Base-by-base conservation (phyloP, 2,329 filamentous ascomycete genomes). In the Sclerotinia borealis region DNA sequence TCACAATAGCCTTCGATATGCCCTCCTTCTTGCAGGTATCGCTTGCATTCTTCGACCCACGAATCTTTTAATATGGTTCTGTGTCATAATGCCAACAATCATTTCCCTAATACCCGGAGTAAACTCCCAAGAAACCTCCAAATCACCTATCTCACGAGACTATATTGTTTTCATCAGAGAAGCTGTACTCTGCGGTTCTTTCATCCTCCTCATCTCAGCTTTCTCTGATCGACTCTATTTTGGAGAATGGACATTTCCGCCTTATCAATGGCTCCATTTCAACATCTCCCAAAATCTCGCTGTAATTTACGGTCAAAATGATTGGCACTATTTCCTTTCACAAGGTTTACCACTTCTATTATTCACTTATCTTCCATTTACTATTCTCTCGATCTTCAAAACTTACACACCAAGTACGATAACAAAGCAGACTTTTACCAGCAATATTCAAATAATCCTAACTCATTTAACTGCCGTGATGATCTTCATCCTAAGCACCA, bases 241-340 rank as follows among this genome's bases (percentile, higher is more conserved):
- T 74, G 86, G 86, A 59, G 78, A 85, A 66, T 96, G 92, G 91
- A 91, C 92, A 0, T 91, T 99, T 63, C 95, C 95, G 5, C 90
- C 93, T 0, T 84, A 93, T 67, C 88, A 89, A 63, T 98, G 92
- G 78, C 82, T 98, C 64, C 85, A 93, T 73, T 93, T 97, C 80
- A 99, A 99, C 77, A 82, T 99, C 62, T 85, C 88, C 25, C 89
- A 96, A 75, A 90, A 90, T 9, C 82, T 99, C 7, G 92, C 95
- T 31, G 85, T 93, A 54, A 98, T 98, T 76, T 99, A 99, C 74
- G 95, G 95, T 27, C 84, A 80, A 54, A 98, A 96, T 76, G 86
- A 91, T 66, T 89, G 89, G 83, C 92, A 97, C 76, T 99, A 98
- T 78, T 99, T 97, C 75, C 77, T 96, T 36, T 89, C 90, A 0